Base-by-base conservation (phyloP, 306 rosid genomes). In the Castanea sativa region DNA sequence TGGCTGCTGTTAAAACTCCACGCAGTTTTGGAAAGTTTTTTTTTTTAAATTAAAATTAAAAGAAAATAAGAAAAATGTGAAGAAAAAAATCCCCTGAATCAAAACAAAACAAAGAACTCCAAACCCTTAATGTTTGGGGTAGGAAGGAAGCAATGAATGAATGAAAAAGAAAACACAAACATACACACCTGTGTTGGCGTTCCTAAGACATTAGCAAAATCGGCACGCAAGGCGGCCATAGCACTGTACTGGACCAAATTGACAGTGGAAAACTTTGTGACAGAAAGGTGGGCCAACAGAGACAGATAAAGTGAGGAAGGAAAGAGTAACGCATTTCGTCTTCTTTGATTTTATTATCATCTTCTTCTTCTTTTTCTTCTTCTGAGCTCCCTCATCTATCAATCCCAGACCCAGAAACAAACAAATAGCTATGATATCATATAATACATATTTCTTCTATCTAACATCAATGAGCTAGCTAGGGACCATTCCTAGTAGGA, bases 241-340 rank as follows among this genome's bases (percentile, higher is more conserved):
- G 90, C 87, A 61, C 73, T 86, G 82, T 95, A 91, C 71, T 89
- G 92, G 73, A 80, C 91, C 76, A 92, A 73, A 71, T 89, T 85
- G 73, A 81, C 86, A 30, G 92, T 71, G 82, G 97, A 91, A 38
- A 87, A 89, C 83, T 89, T 92, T 18, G 97, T 89, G 43, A 94
- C 76, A 73, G 96, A 92, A 76, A 95, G 85, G 72, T 95, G 98
- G 78, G 90, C 79, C 51, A 95, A 73, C 80, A 95, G 80, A 68
- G 99, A 93, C 80, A 43, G 99, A 95, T 61, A 95, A 86, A 77
- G 90, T 55, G 60, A 95, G 75, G 30, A 93, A 96, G 38, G 91
- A 84, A 69, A 95, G 94, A 76, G 91, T 91, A 75, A 95, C 91
- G 94, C 97, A 91, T 88, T 95, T 95, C 73, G 93, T 93, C 92